Evolutionary conservation across 371 early-diverging fungal genomes (phyloP), one percentile per base, ranked within the genome.

Genomic region (Polyrhizophydium stewartii): DNA sequence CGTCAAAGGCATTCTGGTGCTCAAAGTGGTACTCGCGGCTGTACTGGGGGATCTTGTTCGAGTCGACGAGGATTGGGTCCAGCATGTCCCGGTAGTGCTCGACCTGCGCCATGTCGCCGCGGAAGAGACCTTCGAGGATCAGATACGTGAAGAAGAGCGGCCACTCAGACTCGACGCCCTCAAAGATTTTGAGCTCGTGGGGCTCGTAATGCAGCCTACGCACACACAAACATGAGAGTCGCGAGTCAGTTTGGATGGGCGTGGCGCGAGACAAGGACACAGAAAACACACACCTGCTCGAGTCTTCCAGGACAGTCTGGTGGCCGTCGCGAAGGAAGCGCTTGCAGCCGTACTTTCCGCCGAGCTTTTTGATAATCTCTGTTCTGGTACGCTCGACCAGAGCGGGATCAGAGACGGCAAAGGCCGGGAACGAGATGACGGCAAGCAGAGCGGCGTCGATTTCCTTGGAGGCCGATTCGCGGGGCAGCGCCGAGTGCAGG

Each of bases 241-340:
- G 31, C 35, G 25, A 52, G 49, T 5, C 32, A 10, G 33, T 27
- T 10, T 27, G 5, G 19, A 12, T n/a, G n/a, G 12, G 21, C 9
- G 21, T 47, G 21, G 7, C 33, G 19, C 33, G 22, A 27, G 19
- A 31, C 52, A 47, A 50, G 17, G 30, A 68, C n/a, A n/a, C n/a
- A n/a, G n/a, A n/a, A n/a, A n/a, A n/a, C n/a, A n/a, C n/a, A n/a
- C n/a, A n/a, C 67, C 82, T 56, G 43, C 61, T 70, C 2, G 83
- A 85, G 68, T 93, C 91, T 69, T 94, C 94, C 2, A 91, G 60
- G 1, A 85, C 84, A 0, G 91, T 87, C 62, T 94, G 92, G 75
- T 94, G 94, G 0, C 94, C 94, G 75, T 94, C 94, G 46, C 92
- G 81, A 61, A 94, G 71, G 69, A 94, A 94, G 22, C 94, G 85